Conservation (phyloP, 2,329 filamentous ascomycete genomes). For the Rhexocercosporidium sp. region DNA sequence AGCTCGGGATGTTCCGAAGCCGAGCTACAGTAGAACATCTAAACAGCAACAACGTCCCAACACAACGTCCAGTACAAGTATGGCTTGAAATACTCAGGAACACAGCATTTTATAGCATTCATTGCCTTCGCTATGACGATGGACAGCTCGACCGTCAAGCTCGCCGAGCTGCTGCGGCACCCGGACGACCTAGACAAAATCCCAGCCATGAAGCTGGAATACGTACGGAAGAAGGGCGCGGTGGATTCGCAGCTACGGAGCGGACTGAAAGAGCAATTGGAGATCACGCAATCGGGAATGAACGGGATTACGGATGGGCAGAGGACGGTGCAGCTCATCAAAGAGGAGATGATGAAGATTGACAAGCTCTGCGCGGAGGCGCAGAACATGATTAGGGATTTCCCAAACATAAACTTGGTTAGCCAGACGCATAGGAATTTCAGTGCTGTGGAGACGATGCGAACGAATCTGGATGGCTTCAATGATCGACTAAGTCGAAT, state of each 20-base stretch:
- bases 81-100: conserved; percentile 30
- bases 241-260: conserved; percentile 89
- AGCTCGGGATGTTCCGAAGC: conserved; percentile 23
- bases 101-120: conserved; percentile 12
- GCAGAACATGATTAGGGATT: conserved; percentile 96
- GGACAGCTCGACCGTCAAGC: conserved; percentile 57
- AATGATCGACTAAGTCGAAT: conserved; percentile 76
- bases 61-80: conserved; percentile 18
- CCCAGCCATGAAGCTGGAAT: conserved; percentile 84
- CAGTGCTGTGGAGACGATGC: conserved; percentile 91
- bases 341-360: conserved; percentile 98
- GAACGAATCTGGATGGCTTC: conserved; percentile 86
- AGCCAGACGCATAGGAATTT: conserved; percentile 98
- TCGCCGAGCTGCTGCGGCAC: conserved; percentile 91
- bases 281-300: conserved; percentile 94
- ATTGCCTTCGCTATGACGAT: conserved; percentile 36
- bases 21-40: conserved; percentile 17
- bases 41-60: conserved; percentile 24
- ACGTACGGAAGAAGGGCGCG: conserved; percentile 89
- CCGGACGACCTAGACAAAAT: conserved; percentile 99
- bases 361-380: conserved; percentile 97
- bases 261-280: conserved; percentile 89
- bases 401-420: conserved; percentile 88
- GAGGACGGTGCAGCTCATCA: conserved; percentile 88
- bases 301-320: conserved; percentile 86